phyloP scores from a whole-genome alignment of 305 asterid genomes.

The Fraxinus nigra region DNA sequence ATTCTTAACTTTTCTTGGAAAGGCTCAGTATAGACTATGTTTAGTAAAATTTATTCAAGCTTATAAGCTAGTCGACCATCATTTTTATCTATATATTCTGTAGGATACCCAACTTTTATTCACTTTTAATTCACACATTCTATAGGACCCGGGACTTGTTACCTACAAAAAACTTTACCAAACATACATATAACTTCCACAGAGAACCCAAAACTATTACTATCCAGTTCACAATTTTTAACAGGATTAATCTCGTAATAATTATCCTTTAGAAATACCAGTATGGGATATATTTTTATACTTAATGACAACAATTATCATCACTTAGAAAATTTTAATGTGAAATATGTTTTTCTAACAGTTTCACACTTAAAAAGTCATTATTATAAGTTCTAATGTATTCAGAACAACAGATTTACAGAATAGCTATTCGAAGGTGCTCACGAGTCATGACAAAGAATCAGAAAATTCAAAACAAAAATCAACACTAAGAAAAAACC shows the following conservation, averaged over 20 bases:
- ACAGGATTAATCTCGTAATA: not conserved
- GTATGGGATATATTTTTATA: not conserved
- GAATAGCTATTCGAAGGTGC: not conserved
- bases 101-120: not conserved
- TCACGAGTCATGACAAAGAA: conserved; percentile 1
- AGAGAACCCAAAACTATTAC: not conserved
- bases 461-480: not conserved
- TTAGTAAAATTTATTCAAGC: not conserved
- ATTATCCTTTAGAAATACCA: not conserved
- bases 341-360: conserved; percentile 1
- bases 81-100: not conserved
- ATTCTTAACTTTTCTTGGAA: not conserved
- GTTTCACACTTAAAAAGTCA: not conserved
- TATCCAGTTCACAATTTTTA: not conserved
- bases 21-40: not conserved
- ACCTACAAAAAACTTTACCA: not conserved
- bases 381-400: conserved; percentile 17
- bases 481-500: not conserved
- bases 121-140: not conserved
- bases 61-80: not conserved
- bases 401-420: not conserved
- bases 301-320: not conserved
- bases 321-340: not conserved
- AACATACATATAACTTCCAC: not conserved
- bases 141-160: not conserved